A percentile compares a stretch with the other conserved stretches of the same genome.
Evolutionary conservation across 2,329 filamentous ascomycete genomes (phyloP).

Genomic region (Uncinocarpus reesii): DNA sequence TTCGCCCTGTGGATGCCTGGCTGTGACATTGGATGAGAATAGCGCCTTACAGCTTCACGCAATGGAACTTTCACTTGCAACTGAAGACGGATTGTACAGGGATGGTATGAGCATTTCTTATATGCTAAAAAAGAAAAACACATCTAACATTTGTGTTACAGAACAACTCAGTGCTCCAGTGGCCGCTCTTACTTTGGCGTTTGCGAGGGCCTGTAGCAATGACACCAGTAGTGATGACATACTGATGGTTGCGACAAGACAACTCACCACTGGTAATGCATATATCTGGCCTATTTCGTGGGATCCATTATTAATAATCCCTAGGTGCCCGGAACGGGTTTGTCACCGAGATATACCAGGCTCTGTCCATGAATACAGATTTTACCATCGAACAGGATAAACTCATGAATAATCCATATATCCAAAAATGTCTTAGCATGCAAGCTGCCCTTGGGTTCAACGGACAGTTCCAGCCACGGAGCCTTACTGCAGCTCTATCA

Average conservation of each 20-base stretch:
- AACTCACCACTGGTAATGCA: constrained; percentile 27
- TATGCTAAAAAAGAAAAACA: background rate
- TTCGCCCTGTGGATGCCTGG: constrained; percentile 37
- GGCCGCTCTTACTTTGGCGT: constrained; percentile 49
- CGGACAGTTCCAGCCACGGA: constrained; percentile 51
- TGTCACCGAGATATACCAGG: constrained; percentile 56
- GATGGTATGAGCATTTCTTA: constrained; percentile 26
- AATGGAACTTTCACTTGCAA: constrained; percentile 35
- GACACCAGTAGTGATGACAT: constrained; percentile 58
- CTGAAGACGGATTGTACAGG: constrained; percentile 28
- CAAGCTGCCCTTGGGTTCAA: constrained; percentile 68
- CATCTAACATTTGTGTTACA: constrained; percentile 15
- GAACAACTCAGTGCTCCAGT: constrained; percentile 44
- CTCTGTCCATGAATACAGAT: constrained; percentile 65
- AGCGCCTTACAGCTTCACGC: constrained; percentile 31
- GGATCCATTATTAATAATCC: background rate
- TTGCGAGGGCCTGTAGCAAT: constrained; percentile 40
- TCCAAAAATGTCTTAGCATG: constrained; percentile 68
- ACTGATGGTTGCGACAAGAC: constrained; percentile 53
- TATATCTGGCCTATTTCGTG: constrained; percentile 11
- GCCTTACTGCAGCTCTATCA: constrained; percentile 61
- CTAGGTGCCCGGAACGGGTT: constrained; percentile 52
- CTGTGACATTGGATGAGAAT: constrained; percentile 31
- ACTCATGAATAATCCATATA: constrained; percentile 59
- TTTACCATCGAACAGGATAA: constrained; percentile 71